Evolutionary conservation across 768 basidiomycete species (phyloP), one percentile per base, ranked within the genome.

Genomic region (Crassisporium funariophilum): DNA sequence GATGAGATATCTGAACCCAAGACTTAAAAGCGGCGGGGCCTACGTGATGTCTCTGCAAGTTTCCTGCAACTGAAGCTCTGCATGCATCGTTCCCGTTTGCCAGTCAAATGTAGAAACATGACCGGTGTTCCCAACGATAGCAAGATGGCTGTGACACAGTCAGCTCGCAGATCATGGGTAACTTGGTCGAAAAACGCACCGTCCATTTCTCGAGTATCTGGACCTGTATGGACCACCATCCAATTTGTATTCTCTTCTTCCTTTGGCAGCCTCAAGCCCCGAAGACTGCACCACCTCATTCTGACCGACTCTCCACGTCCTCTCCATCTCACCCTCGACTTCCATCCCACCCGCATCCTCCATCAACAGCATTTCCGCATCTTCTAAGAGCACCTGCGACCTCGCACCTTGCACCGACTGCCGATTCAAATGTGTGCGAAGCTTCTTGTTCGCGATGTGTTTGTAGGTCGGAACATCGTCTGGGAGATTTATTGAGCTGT

Each of bases 101-200:
- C 91, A 94, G 64, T 98, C 94, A 57, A 98, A 95, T 0, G 93
- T 90, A 2, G 92, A 90, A 13, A 92, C 83, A 69, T 97, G 93
- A 0, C 97, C 95, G 24, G 73, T 76, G 10, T 75, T 77, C 4
- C 93, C 93, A 0, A 82, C 89, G 53, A 98, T 83, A 0, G 92
- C 95, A 44, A 98, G 63, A 65, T 95, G 86, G 64, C 94, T 91
- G 55, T 25, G 7, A 24, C n/a, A n/a, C n/a, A n/a, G n/a, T n/a
- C n/a, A n/a, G n/a, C n/a, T n/a, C n/a, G n/a, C n/a, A n/a, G n/a
- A n/a, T n/a, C n/a, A n/a, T n/a, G n/a, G n/a, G n/a, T n/a, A n/a
- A n/a, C n/a, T n/a, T n/a, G 24, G 31, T 27, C 11, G 15, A 6
- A 16, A 25, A 39, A 52, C 53, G 27, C 36, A 91, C 89, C 92